Base-by-base conservation (phyloP, 2,329 filamentous ascomycete species). In the Phialophora macrospora region DNA sequence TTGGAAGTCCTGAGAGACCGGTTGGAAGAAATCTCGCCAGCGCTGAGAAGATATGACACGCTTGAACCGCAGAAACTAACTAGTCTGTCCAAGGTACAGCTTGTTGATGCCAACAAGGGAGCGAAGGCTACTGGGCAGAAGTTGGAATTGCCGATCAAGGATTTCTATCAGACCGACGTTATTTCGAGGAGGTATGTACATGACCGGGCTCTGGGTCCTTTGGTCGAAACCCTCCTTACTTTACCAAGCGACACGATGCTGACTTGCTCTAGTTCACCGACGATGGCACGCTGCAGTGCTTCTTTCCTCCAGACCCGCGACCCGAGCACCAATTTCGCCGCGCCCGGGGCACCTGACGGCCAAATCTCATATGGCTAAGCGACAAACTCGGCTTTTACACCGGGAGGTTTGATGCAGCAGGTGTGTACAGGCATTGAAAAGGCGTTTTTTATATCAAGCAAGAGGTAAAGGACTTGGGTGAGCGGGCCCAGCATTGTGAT, bases 131-230 rank as follows among this genome's bases (percentile, higher is more conserved):
- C 83, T 48, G 88, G 88, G n/a, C 80, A 84, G 73, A 87, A 91
- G 32, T 84, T 99, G 74, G 92, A 88, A 84, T 91, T 91, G 80
- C 88, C 90, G 64, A 92, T 99, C 73, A 89, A 97, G 74, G 92
- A 99, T 83, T 99, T 99, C 80, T 99, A 93, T 83, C 97, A 98
- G 81, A 99, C 95, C 78, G 94, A 99, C 80, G 88, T 90, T 65
- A 97, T 99, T 79, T 96, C 93, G 46, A 89, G 95, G 86, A 97
- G 92, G 92, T 95, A 83, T 79, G 88, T 82, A 54, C 11, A 20
- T 55, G 4, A 14, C 60, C 30, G 20, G 38, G 56, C 14, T 46
- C 20, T 22, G 6, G 20, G 1, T 44, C 17, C 38, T 44, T 44
- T 44, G 17, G 17, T 8, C 17, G 14, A 44, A 8, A 6, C 6